Base-by-base conservation (phyloP, 352 stramenopile species). In the Globisporangium polare region DNA sequence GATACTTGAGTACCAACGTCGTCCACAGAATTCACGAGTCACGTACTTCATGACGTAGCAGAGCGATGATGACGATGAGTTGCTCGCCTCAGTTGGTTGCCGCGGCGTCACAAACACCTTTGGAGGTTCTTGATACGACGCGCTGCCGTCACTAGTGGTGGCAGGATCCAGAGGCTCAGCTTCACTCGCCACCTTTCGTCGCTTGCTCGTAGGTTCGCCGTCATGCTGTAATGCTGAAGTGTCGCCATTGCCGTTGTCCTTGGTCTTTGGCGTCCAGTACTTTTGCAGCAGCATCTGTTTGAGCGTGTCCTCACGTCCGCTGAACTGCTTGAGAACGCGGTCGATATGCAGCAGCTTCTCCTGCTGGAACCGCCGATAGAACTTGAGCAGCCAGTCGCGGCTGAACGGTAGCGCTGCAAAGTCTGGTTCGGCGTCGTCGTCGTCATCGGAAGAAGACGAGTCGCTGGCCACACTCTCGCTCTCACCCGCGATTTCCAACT, bases 261-360 rank as follows among this genome's bases (percentile, higher is more conserved):
- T 22, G 12, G n/a, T 22, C 17, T 46, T 60, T 35, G 12, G 22
- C 7, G 37, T 58, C 13, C 41, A 58, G 61, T 91, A 89, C 51
- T 91, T 91, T 24, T 65, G 56, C 18, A 83, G 37, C 3, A 91
- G 66, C 78, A 89, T 86, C 31, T 61, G 42, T 57, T 87, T 80
- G 7, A 91, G 72, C 15, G 69, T 73, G 20, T 89, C 80, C 73
- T 89, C 80, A 49, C 82, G 71, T 4, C 77, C 78, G 15, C 69
- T 73, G 62, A 89, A 91, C 41, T 88, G 78, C 13, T 79, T 67
- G 15, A 91, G 60, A 26, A 91, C 73, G 50, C 67, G 68, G 49
- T 84, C 76, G 1, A 80, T 62, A 37, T 83, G 71, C 6, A 58
- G 15, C 1, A 83, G 27, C 46, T 88, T 89, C 7, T 72, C 73